Base-by-base conservation (phyloP, 148 eudicot species). In the Diospyros kaki region DNA sequence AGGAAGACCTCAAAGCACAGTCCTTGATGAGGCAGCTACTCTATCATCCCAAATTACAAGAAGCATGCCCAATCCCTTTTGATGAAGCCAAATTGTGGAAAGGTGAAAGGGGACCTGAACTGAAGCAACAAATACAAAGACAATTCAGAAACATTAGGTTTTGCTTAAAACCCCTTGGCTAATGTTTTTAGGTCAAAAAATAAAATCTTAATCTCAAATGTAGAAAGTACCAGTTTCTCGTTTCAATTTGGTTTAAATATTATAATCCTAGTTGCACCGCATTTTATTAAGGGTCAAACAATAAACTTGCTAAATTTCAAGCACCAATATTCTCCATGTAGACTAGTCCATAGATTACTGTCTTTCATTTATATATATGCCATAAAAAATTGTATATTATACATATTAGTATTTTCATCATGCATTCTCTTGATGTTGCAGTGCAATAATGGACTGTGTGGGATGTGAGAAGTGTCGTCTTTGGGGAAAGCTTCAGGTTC, bases 401-500 rank as follows among this genome's bases (percentile, higher is more conserved):
- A 28, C 28, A 28, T 28, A 28, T 28, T 28, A 28, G 28, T 28
- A 28, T 28, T 28, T 28, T 28, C 28, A 28, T 28, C 28, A 28
- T 28, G 28, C 28, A 28, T 28, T 28, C 28, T 18, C 5, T 50
- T 9, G 12, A 68, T 42, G 18, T 51, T 81, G 55, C 91, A 92
- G 97, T 75, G 93, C 93, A 2, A 60, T 92, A 71, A 92, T 92
- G 97, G 97, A 92, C 70, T 92, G 97, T 74, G 93, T 92, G 39
- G 97, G 95, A 69, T 92, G 97, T 77, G 95, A 92, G 74, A 92
- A 90, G 81, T 92, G 97, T 63, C 89, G 95, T 50, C 88, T 92
- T 28, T 92, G 97, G 97, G 97, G 97, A 67, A 92, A 92, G 80
- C 88, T 92, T 17, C 97, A 92, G 79, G 87, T 90, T 73, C 95